Conservation (phyloP, 2,329 filamentous ascomycete species). For the Pseudogymnoascus sp. region DNA sequence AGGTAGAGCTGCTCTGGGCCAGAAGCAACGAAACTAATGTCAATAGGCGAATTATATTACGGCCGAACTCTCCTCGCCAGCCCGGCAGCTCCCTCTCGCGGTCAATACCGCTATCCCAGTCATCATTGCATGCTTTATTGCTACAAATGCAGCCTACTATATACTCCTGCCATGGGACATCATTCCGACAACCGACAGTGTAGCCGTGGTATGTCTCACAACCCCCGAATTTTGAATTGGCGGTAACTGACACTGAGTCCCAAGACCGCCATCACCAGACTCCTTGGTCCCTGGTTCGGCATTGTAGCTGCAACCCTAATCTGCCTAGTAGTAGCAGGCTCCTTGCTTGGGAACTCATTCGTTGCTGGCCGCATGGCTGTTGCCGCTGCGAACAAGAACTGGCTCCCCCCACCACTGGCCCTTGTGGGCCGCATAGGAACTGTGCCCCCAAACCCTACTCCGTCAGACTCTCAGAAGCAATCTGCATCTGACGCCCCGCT, state of each 20-base stretch:
- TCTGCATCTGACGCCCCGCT: conserved; percentile 42
- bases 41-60: conserved; percentile 47
- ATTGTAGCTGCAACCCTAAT: conserved; percentile 48
- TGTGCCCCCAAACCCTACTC: background rate
- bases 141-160: conserved; percentile 55
- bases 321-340: conserved; percentile 53
- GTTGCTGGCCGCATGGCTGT: conserved; percentile 54
- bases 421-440: conserved; percentile 38
- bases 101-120: conserved; percentile 55
- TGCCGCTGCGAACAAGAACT: conserved; percentile 45
- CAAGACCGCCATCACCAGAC: conserved; percentile 47
- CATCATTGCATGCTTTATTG: conserved; percentile 51
- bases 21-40: conserved; percentile 11
- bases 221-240: background rate
- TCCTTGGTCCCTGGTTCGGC: conserved; percentile 47
- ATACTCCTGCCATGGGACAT: conserved; percentile 53
- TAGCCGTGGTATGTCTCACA: conserved; percentile 47
- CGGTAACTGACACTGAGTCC: background rate
- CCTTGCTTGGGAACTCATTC: conserved; percentile 55
- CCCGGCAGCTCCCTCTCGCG: conserved; percentile 48
- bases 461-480: conserved; percentile 10
- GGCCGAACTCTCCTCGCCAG: conserved; percentile 44
- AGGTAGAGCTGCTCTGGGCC: conserved; percentile 19
- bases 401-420: conserved; percentile 41
- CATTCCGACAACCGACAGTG: conserved; percentile 51